Evolutionary conservation across 2,329 filamentous ascomycete genomes (phyloP).

Genomic region (Neoarthrinium moseri): DNA sequence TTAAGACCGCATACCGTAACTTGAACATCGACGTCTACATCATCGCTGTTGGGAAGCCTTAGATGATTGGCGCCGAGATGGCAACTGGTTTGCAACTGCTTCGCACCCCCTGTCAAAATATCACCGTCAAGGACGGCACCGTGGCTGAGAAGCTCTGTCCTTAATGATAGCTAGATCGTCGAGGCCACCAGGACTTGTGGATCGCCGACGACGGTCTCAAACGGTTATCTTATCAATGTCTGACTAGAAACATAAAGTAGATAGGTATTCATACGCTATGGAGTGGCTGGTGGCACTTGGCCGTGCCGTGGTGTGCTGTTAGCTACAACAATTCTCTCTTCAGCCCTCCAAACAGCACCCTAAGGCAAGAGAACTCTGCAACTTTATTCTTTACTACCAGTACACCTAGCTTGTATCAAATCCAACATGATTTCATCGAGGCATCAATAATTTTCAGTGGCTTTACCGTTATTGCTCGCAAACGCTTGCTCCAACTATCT

Average conservation of each 20-base stretch:
- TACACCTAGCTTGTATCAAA: no score
- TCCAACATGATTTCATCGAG: no score
- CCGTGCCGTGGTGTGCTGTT: no score
- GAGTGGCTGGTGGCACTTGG: no score
- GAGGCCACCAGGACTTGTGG: constrained; percentile 61
- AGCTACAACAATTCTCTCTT: no score
- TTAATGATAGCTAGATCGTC: constrained; percentile 61
- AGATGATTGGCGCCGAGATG: constrained; percentile 52
- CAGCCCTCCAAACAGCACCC: no score
- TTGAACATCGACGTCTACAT: constrained; percentile 56
- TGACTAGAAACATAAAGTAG: constrained; percentile 58
- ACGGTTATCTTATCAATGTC: constrained; percentile 54
- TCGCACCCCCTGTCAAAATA: constrained; percentile 65
- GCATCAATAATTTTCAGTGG: no score
- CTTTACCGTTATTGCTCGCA: no score
- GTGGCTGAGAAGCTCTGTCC: constrained; percentile 55
- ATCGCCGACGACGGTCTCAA: constrained; percentile 65
- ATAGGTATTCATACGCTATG: no score
- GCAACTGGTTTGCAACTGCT: constrained; percentile 75
- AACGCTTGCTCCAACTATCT: no score
- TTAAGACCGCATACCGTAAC: constrained; percentile 60
- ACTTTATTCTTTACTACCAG: no score
- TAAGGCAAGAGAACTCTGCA: no score
- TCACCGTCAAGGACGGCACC: constrained; percentile 60
- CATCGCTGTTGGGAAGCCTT: constrained; percentile 59